Evolutionary conservation across 495 filamentous ascomycete species (phyloP).

Genomic region (Tuber borchii): DNA sequence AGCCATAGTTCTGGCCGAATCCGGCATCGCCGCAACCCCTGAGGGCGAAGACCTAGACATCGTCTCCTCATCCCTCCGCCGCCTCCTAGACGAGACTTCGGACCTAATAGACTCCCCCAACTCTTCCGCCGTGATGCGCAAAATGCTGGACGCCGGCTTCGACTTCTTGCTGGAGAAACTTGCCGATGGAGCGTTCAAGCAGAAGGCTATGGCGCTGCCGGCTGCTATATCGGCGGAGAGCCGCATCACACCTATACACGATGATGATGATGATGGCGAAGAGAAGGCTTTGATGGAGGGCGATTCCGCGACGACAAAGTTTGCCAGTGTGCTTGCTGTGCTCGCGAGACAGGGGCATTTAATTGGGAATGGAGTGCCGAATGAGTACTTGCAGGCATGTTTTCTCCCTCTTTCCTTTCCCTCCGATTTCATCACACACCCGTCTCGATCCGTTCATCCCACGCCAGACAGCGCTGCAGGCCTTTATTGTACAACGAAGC

Average conservation of each 20-base stretch:
- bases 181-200: constrained; percentile 66
- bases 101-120: constrained; percentile 91
- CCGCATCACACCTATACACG: neutral
- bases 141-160: constrained; percentile 81
- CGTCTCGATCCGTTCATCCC: neutral
- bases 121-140: constrained; percentile 73
- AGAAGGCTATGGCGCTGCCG: constrained; percentile 48
- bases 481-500: constrained; percentile 2
- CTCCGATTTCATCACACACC: neutral
- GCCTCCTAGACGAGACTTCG: constrained; percentile 89
- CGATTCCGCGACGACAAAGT: constrained; percentile 55
- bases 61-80: constrained; percentile 59
- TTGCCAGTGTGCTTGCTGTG: constrained; percentile 82
- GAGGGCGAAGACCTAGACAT: constrained; percentile 33
- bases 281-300: constrained; percentile 10
- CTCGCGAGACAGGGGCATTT: constrained; percentile 80
- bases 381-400: constrained; percentile 70
- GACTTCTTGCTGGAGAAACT: constrained; percentile 76
- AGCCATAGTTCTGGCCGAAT: constrained; percentile 71
- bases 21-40: constrained; percentile 52
- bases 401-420: neutral
- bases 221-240: constrained; percentile 43
- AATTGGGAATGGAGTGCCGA: constrained; percentile 76
- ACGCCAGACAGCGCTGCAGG: neutral
- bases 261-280: neutral